A percentile compares a stretch with the other conserved stretches of the same genome.
phyloP scores from a whole-genome alignment of 2,329 filamentous ascomycete genomes.

The Massarina eburnea region DNA sequence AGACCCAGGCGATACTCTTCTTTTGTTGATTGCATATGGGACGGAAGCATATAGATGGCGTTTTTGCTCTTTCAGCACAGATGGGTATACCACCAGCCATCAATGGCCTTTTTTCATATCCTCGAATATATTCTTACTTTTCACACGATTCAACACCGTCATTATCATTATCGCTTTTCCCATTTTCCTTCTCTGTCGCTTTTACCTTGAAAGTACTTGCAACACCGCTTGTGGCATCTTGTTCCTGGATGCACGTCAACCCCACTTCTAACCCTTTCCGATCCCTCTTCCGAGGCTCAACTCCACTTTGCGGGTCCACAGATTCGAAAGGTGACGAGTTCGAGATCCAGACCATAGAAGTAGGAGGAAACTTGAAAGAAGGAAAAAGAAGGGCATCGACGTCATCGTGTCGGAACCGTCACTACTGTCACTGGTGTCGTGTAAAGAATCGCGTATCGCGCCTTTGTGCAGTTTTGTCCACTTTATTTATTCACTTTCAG shows the following conservation, averaged over 20 bases:
- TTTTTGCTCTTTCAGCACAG: neutral
- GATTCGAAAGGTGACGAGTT: too few species aligned
- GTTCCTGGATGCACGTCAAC: neutral
- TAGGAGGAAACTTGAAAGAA: neutral
- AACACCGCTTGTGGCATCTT: neutral
- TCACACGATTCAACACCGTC: too few species aligned
- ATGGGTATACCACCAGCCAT: slow-evolving; percentile 4
- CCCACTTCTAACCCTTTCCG: too few species aligned
- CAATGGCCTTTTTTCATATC: neutral
- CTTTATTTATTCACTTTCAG: neutral
- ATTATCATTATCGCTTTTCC: too few species aligned
- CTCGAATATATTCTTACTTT: too few species aligned
- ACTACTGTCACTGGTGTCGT: too few species aligned
- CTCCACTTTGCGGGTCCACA: too few species aligned
- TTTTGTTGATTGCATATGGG: slow-evolving; percentile 14
- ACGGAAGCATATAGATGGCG: slow-evolving; percentile 14
- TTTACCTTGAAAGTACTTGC: too few species aligned
- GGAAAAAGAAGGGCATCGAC: neutral
- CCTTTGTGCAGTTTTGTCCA: too few species aligned
- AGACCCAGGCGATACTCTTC: slow-evolving; percentile 9
- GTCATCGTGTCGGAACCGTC: slow-evolving; percentile 3
- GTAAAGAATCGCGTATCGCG: too few species aligned
- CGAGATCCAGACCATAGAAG: neutral
- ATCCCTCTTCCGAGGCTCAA: neutral
- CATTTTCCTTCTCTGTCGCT: too few species aligned